These are phyloP conservation scores for Stemphylium vesicarium DNA, from an alignment of 2,329 filamentous ascomycete species.

Conservation along the genomic window DNA sequence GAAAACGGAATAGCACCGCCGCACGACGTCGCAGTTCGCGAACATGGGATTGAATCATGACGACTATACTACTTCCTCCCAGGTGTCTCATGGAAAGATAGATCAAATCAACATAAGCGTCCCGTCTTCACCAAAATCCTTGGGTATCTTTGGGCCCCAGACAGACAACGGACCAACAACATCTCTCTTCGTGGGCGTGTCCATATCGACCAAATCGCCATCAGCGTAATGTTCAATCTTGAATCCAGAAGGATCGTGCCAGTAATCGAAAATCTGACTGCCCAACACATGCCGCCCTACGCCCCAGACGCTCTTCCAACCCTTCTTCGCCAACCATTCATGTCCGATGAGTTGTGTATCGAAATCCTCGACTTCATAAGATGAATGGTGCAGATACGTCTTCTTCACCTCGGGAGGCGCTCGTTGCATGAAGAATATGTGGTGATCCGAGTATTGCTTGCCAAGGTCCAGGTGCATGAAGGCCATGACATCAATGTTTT, in stretches of 20 bases:
- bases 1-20: too few relatives aligned
- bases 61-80: too few relatives aligned
- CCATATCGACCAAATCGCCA: conserved; percentile 63
- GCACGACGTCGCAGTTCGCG: too few relatives aligned
- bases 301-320: conserved; percentile 69
- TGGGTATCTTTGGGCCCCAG: conserved; percentile 43
- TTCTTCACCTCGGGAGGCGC: conserved; percentile 36
- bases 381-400: conserved; percentile 63
- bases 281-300: conserved; percentile 71
- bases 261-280: conserved; percentile 74
- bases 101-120: too few relatives aligned
- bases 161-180: conserved; percentile 31
- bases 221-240: conserved; percentile 72
- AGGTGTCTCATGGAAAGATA: too few relatives aligned
- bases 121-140: not conserved
- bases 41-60: too few relatives aligned
- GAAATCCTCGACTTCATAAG: conserved; percentile 71
- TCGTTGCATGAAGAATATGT: conserved; percentile 55
- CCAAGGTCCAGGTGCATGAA: conserved; percentile 62
- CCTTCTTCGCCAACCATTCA: conserved; percentile 66
- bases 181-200: conserved; percentile 48
- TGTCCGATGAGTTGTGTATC: conserved; percentile 72
- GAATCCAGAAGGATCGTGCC: conserved; percentile 54
- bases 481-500: conserved; percentile 42
- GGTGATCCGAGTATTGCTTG: conserved; percentile 54